A percentile compares a stretch with the other conserved stretches of the same genome.
phyloP scores from a whole-genome alignment of 192 early-diverging fungal species.

The Helicostylum pulchrum region DNA sequence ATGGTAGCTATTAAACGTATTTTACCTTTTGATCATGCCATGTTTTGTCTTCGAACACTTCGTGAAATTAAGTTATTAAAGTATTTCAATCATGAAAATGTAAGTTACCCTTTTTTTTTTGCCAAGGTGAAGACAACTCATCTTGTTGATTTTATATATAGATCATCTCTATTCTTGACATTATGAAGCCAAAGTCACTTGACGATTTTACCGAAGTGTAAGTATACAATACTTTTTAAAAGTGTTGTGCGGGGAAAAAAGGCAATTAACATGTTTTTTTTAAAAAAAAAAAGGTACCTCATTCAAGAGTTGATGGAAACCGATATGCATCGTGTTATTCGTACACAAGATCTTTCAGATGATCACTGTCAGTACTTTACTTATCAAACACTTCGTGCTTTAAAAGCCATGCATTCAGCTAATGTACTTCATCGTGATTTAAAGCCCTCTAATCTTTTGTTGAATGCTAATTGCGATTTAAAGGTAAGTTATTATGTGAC shows the following conservation, averaged over 20 bases:
- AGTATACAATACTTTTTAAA: conserved; percentile 18
- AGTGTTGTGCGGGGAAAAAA: background rate
- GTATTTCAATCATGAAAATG: conserved; percentile 84
- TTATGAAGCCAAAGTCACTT: conserved; percentile 76
- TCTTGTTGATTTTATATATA: conserved; percentile 30
- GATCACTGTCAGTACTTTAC: conserved; percentile 99
- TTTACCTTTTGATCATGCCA: conserved; percentile 78
- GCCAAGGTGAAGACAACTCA: background rate
- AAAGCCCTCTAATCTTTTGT: conserved; percentile 88
- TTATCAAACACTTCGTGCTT: conserved; percentile 93
- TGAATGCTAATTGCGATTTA: conserved; percentile 91
- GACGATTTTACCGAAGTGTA: conserved; percentile 89
- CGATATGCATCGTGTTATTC: conserved; percentile 96
- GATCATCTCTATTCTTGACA: conserved; percentile 91
- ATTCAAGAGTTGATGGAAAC: conserved; percentile 99
- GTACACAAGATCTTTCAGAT: conserved; percentile 90
- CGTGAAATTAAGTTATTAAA: conserved; percentile 84
- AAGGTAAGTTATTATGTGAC: conserved; percentile 43
- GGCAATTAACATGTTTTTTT: background rate
- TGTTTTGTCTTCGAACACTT: conserved; percentile 79
- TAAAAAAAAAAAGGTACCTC: conserved; percentile 66
- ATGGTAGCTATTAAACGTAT: conserved; percentile 94
- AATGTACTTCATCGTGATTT: conserved; percentile 97
- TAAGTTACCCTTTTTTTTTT: conserved; percentile 31
- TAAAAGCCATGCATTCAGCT: conserved; percentile 99